A percentile compares a stretch with the other conserved stretches of the same genome.
Evolutionary conservation across 2,329 filamentous ascomycete species (phyloP).

Genomic region (Teratosphaeria nubilosa): DNA sequence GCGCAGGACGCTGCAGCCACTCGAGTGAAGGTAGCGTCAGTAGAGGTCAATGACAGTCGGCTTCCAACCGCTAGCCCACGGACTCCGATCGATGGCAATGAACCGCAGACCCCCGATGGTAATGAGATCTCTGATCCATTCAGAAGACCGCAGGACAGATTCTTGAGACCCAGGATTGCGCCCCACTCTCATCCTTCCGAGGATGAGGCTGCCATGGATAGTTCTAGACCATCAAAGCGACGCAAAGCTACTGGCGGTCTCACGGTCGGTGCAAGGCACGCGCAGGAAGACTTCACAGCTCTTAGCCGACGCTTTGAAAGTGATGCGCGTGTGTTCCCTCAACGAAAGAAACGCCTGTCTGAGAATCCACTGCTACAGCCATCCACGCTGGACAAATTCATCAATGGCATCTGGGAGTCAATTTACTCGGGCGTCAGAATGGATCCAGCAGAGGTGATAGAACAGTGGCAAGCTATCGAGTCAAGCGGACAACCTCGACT

Average conservation of each 20-base stretch:
- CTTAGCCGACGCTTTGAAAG: conserved; percentile 13
- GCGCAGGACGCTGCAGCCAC: background rate
- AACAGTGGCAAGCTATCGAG: conserved; percentile 25
- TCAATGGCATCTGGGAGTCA: conserved; percentile 42
- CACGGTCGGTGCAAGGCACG: conserved; percentile 11
- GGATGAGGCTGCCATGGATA: conserved; percentile 3
- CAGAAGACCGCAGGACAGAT: background rate
- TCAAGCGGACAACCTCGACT: conserved; percentile 18
- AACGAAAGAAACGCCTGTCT: conserved; percentile 19
- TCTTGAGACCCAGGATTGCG: background rate
- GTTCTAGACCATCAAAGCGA: conserved; percentile 31
- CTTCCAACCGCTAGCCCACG: background rate
- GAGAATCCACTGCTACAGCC: conserved; percentile 36
- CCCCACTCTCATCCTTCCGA: background rate
- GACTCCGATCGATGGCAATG: background rate
- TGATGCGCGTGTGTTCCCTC: conserved; percentile 10
- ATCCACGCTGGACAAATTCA: conserved; percentile 39
- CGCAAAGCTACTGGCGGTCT: conserved; percentile 26
- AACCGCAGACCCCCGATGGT: background rate
- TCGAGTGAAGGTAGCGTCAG: conserved; percentile 2
- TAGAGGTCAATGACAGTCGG: conserved; percentile 1
- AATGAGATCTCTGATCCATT: background rate
- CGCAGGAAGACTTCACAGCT: background rate
- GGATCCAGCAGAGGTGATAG: conserved; percentile 29
- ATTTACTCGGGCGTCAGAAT: conserved; percentile 34